Base-by-base conservation (phyloP, 1,139 yeast genomes). In the Blastobotrys buckinghamii region DNA sequence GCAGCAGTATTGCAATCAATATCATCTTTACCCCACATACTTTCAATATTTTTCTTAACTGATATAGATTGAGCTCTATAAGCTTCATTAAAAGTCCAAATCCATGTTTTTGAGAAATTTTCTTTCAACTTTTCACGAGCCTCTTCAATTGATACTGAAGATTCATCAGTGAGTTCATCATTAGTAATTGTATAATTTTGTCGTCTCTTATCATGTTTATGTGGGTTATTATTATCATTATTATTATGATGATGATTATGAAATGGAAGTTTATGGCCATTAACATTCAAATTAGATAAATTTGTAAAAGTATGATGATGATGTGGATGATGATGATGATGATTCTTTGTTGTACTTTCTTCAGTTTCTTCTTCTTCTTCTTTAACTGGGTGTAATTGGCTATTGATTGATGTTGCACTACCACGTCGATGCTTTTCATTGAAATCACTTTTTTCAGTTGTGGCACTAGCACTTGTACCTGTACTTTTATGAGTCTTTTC, bases 41-140 rank as follows among this genome's bases (percentile, higher is more conserved):
- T 77, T 22, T 71, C 69, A 53, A 78, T 75, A 59, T 81, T 81
- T n/a, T 70, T 66, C 6, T 69, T 63, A 15, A 85, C 73, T 33
- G 80, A 79, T 13, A 69, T 65, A 47, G 59, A 59, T 34, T 60
- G 58, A 15, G 55, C 51, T 10, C 55, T 49, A 9, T 56, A 50
- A 1, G 67, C 67, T 12, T 51, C 54, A 2, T 54, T 56, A 47
- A 60, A 61, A 8, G 60, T 55, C 48, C 78, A 68, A 59, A 84
- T 75, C 97, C 97, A 90, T 0, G 94, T 78, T 19, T 72, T 72
- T 0, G 92, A 77, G 36, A 85, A 69, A 53, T 84, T 78, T 45
- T 66, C 56, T 49, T 58, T 48, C 33, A 72, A 55, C 42, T 59
- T 59, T 33, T 58, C 49, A 10, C 67, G 58, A 1, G 73, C 72